Base-by-base conservation (phyloP, 164 flowering plant genomes). In the Vitis amurensis region DNA sequence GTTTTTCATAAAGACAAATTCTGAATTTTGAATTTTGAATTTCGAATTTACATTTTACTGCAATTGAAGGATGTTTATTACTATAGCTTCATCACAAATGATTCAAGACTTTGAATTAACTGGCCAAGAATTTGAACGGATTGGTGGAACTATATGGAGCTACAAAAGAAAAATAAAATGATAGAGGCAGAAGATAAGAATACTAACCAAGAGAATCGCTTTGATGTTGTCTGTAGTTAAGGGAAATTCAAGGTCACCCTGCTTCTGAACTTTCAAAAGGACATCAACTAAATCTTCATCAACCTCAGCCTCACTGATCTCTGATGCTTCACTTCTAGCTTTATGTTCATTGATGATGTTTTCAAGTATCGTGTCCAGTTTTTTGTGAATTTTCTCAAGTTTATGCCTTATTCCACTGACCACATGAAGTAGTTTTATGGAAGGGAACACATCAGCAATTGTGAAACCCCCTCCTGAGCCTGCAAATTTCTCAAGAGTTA, bases 391-490 rank as follows among this genome's bases (percentile, higher is more conserved):
- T 44, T 59, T 61, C 57, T 68, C 19, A 19, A 79, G 4, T 52
- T 69, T 75, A 0, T 48, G 17, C 59, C 50, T 72, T 49, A 19
- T 70, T 15, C 80, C 76, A 37, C 69, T 79, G 11, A 77, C 5
- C 11, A 55, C 30, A 50, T 59, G 49, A 19, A 82, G 63, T 4
- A 77, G 19, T 16, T 66, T 72, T 1, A 67, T 2, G 2, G 80
- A 76, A 50, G 82, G 85, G 30, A 63, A 82, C 31, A 76, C 16
- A 65, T 82, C 81, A 8, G 68, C 68, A 29, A 80, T 3, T 13
- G 37, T 10, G 23, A 78, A 71, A 3, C 82, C 78, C 4, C 68
- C 63, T 8, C 58, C 66, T 23, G 67, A 2, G 8, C 14, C 13
- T 0, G 30, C 13, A 2, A 15, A 14, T 57, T 76, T 76, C 14